A percentile compares a stretch with the other conserved stretches of the same genome.
phyloP scores from a whole-genome alignment of 2,329 filamentous ascomycete species.

The Penicillium concentricum region DNA sequence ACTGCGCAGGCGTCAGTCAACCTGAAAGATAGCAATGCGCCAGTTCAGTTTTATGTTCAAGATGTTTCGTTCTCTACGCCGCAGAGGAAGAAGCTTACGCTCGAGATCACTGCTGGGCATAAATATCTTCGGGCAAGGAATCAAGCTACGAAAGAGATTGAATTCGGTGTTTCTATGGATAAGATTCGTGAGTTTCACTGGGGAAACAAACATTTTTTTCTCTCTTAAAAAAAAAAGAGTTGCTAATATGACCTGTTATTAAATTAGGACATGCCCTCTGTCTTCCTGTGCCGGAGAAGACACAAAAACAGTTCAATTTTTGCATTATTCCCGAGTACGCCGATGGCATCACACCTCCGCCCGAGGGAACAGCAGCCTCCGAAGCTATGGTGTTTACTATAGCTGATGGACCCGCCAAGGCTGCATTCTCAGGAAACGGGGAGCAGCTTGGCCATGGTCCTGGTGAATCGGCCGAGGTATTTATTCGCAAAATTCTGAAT shows the following conservation, averaged over 20 bases:
- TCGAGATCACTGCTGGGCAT: slow-evolving; percentile 53
- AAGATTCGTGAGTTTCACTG: slow-evolving; percentile 46
- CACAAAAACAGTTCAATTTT: slow-evolving; percentile 63
- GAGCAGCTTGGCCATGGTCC: slow-evolving; percentile 45
- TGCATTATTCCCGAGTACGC: slow-evolving; percentile 56
- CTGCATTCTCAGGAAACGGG: slow-evolving; percentile 44
- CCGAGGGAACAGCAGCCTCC: slow-evolving; percentile 42
- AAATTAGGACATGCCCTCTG: slow-evolving; percentile 56
- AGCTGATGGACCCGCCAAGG: slow-evolving; percentile 52
- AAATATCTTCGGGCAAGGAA: slow-evolving; percentile 51
- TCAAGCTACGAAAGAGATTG: slow-evolving; percentile 52
- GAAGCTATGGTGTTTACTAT: slow-evolving; percentile 63
- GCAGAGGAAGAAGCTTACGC: slow-evolving; percentile 62
- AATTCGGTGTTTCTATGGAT: slow-evolving; percentile 53
- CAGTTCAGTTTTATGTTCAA: slow-evolving; percentile 47
- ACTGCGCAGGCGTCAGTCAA: slow-evolving; percentile 32
- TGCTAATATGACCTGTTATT: slow-evolving; percentile 7
- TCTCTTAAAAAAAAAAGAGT: neutral
- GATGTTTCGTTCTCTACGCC: slow-evolving; percentile 63
- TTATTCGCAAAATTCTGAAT: slow-evolving; percentile 49
- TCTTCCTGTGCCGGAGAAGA: slow-evolving; percentile 63
- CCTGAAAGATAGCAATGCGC: slow-evolving; percentile 32
- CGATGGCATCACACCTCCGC: slow-evolving; percentile 49
- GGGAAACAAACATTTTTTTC: neutral
- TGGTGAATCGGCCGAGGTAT: slow-evolving; percentile 47